Conservation (phyloP, 169 alveolate genomes). For the Eimeria maxima region DNA sequence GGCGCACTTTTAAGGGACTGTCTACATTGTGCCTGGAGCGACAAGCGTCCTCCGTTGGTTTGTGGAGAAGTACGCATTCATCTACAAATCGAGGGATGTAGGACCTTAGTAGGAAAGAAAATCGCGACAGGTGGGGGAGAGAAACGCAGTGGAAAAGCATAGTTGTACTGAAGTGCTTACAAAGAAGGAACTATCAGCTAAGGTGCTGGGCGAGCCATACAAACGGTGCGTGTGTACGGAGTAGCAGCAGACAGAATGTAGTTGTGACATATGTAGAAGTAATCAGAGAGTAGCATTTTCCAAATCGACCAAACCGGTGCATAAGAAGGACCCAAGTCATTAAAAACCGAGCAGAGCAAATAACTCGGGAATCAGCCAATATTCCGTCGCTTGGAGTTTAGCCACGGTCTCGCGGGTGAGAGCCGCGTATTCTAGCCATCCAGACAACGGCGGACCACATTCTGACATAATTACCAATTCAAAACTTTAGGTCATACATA, state of each 20-base stretch:
- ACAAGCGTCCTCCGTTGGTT: not conserved
- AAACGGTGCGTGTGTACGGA: no score
- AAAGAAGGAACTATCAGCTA: not conserved
- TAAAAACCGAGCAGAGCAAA: not conserved
- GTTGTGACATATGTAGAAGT: not conserved
- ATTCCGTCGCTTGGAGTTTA: slow-evolving; percentile 82
- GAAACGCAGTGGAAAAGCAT: not conserved
- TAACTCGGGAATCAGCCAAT: no score
- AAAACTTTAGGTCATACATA: not conserved
- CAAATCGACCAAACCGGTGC: not conserved
- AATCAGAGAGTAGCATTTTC: not conserved
- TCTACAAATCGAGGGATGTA: not conserved
- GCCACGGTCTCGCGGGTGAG: slow-evolving; percentile 85
- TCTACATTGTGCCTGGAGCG: not conserved
- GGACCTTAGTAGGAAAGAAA: no score
- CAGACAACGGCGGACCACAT: slow-evolving; percentile 73
- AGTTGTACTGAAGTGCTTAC: not conserved
- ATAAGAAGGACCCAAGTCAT: not conserved
- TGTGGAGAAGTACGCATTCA: not conserved
- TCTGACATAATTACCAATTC: no score
- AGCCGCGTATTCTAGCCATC: slow-evolving; percentile 83
- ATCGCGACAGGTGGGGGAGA: not conserved
- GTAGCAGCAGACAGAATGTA: not conserved
- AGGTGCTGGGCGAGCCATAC: not conserved
- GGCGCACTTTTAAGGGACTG: not conserved